Evolutionary conservation across 176 grass and related monocot genomes (phyloP), one percentile per base, ranked within the genome.

Genomic region (Saccharum spontaneum): DNA sequence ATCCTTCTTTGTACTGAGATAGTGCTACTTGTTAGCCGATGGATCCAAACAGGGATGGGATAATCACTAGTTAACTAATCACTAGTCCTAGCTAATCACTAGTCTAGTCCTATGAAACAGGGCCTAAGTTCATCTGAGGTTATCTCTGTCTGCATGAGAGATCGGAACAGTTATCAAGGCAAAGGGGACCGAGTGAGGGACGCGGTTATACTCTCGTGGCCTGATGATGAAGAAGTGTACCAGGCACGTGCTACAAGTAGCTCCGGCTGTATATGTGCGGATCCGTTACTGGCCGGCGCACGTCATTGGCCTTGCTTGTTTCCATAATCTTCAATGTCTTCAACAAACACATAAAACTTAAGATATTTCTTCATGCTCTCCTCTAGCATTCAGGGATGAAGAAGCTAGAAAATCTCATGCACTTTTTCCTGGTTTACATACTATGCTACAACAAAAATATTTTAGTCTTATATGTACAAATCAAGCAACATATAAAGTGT

Each of bases 291-390:
- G 2, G 17, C 14, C 22, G 7, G 7, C 40, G 50, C 63, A 77
- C 37, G 34, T 61, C 85, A 87, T 63, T 82, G 48, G 48, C 71
- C 63, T 37, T 82, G 43, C 33, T 86, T 74, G 59, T 46, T 55
- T 55, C 75, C 75, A 39, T 60, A 40, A 17, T 37, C 41, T 61
- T 41, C 3, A 7, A 5, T 14, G 12, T 1, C 48, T 54, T 54
- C 1, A 54, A 54, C n/a, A 0, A 45, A 46, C 38, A 79, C 77
- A 28, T 10, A 16, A 63, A 4, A 23, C 6, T 23, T 3, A n/a
- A 7, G 34, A 59, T 59, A n/a, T 55, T 37, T 26, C 20, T 11
- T 22, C 60, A 28, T 34, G 34, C 5, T 20, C 50, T 49, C 24
- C 55, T 46, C 84, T 76, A 49, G 76, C 20, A 64, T 65, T 80